A percentile compares a stretch with the other conserved stretches of the same genome.
These are phyloP conservation scores for Chaetothyriales sp. DNA, from an alignment of 2,329 filamentous ascomycete genomes.

Conservation along the genomic window DNA sequence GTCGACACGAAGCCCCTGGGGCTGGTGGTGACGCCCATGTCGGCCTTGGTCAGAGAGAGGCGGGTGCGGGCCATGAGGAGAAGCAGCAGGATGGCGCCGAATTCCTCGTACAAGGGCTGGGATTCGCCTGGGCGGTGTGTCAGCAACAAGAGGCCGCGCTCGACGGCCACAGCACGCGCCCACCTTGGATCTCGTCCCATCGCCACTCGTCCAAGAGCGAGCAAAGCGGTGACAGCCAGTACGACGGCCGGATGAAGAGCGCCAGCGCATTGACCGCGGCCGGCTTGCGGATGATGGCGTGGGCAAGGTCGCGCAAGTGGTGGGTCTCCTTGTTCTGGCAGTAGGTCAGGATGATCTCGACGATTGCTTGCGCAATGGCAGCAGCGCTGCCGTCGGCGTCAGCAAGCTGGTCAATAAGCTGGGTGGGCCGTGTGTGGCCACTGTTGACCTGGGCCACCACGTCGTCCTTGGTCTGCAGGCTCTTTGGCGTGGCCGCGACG, in stretches of 20 bases:
- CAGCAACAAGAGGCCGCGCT: slow-evolving; percentile 12
- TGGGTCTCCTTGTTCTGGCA: slow-evolving; percentile 49
- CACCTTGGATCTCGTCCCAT: slow-evolving; percentile 50
- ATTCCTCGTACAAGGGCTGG: slow-evolving; percentile 53
- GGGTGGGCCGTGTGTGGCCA: slow-evolving; percentile 57
- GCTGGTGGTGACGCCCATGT: slow-evolving; percentile 37
- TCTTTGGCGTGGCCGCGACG: slow-evolving; percentile 50
- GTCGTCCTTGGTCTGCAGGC: slow-evolving; percentile 63
- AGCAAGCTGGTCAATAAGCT: slow-evolving; percentile 68
- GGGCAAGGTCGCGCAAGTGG: slow-evolving; percentile 48
- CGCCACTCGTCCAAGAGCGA: slow-evolving; percentile 48
- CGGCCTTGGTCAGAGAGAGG: slow-evolving; percentile 39
- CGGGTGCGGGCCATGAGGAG: slow-evolving; percentile 45
- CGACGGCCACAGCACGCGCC: neutral
- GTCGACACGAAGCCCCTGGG: slow-evolving; percentile 44
- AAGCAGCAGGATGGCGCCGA: slow-evolving; percentile 47
- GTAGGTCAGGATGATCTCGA: slow-evolving; percentile 47
- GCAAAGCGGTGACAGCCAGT: slow-evolving; percentile 45
- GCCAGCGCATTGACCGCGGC: slow-evolving; percentile 45
- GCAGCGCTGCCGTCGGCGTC: slow-evolving; percentile 85
- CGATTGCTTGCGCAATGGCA: slow-evolving; percentile 65
- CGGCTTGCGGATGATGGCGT: slow-evolving; percentile 41
- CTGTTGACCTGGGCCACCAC: slow-evolving; percentile 64
- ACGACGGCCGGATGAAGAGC: slow-evolving; percentile 44
- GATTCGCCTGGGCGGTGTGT: slow-evolving; percentile 38